Evolutionary conservation across 2,329 filamentous ascomycete species (phyloP).

Genomic region (Fusarium sp.): DNA sequence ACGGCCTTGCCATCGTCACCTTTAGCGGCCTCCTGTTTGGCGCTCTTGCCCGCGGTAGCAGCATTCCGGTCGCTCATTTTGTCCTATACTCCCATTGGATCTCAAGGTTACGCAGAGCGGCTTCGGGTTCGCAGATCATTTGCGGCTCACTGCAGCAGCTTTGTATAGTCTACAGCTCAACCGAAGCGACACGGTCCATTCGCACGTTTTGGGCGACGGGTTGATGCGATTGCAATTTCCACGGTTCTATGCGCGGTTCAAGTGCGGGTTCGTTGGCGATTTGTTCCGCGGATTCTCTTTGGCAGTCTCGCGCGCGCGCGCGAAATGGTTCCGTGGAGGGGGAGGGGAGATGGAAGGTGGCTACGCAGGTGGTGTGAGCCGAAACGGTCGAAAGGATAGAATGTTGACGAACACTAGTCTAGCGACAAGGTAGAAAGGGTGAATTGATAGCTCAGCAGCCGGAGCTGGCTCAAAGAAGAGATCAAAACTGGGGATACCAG

Average conservation of each 20-base stretch:
- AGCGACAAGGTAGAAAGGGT: conserved; percentile 8
- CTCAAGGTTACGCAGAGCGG: conserved; percentile 50
- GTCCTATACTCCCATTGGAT: conserved; percentile 51
- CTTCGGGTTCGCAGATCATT: conserved; percentile 49
- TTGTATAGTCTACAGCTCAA: conserved; percentile 43
- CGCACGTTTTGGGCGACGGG: conserved; percentile 37
- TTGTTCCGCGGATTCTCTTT: conserved; percentile 10
- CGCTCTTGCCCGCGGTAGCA: conserved; percentile 50
- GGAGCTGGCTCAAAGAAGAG: conserved; percentile 21
- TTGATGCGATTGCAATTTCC: conserved; percentile 32
- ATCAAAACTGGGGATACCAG: conserved; percentile 29
- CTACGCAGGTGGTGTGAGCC: conserved; percentile 39
- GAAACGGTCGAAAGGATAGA: conserved; percentile 33
- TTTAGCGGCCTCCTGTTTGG: conserved; percentile 46
- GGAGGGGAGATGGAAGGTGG: conserved; percentile 36
- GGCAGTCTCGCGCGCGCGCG: conserved; percentile 31
- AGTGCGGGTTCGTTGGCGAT: conserved; percentile 23
- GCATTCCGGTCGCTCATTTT: conserved; percentile 52
- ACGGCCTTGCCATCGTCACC: conserved; percentile 48
- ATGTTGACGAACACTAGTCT: conserved; percentile 1
- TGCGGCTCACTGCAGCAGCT: conserved; percentile 49
- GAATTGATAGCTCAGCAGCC: conserved; percentile 38
- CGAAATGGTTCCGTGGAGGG: conserved; percentile 36
- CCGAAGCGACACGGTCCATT: conserved; percentile 43
- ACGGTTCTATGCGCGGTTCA: conserved; percentile 24